Evolutionary conservation across 73 alveolate species (phyloP), one percentile per base, ranked within the genome.

Genomic region (Urostyla sp.): DNA sequence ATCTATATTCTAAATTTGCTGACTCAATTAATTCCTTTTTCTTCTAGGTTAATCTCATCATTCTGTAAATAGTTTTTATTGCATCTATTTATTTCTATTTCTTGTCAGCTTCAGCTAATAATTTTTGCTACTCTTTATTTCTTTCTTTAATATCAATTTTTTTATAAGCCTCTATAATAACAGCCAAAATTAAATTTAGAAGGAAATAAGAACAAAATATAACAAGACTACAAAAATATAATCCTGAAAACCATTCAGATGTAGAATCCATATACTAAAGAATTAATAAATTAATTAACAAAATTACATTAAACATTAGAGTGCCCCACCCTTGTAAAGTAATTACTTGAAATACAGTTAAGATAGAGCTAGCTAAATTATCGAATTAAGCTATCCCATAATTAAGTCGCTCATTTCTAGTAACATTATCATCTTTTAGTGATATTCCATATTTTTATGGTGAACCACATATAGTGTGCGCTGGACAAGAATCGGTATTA

Each of bases 241-340:
- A 30, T 37, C 28, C 30, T 20, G 91, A 69, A 13, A 72, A 11
- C 18, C 28, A 10, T 7, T 57, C 80, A 43, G 76, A 35, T n/a
- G n/a, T 69, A 3, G 80, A 31, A 52, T 81, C 91, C 77, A 51
- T 57, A 60, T 67, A 28, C n/a, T n/a, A n/a, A n/a, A n/a, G n/a
- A 58, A 10, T 11, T 26, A 23, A 44, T 57, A 20, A 57, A 30
- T 7, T 5, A 48, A 21, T 21, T 16, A 13, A 37, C 8, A 55
- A n/a, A n/a, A n/a, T 55, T 28, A 73, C 85, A 43, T 44, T 53
- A 43, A 69, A 81, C 92, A 92, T 90, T 6, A 84, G 81, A 35
- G 61, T 53, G 20, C 92, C 75, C 98, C 98, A 92, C 15, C 98
- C 98, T 90, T 92, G 96, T 31, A 90, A 38, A 45, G 94, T 90